Conservation (phyloP, 148 eudicot genomes). For the Polygonum aviculare region DNA sequence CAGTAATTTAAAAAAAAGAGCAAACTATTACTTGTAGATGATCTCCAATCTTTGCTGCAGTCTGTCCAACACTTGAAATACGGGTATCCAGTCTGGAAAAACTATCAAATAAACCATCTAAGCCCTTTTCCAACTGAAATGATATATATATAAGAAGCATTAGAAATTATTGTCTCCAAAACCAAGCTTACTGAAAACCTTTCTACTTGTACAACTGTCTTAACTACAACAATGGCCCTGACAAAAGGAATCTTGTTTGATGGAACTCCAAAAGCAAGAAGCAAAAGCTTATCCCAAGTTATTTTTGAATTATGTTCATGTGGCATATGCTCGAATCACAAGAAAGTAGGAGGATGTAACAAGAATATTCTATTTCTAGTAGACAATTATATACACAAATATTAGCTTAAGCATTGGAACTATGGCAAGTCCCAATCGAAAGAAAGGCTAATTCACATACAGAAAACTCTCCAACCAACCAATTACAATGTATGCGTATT, state of each 20-base stretch:
- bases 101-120: slow-evolving; percentile 94
- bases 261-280: neutral
- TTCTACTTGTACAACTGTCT: neutral
- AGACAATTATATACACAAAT: neutral
- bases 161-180: neutral
- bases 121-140: slow-evolving; percentile 90
- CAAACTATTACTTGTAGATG: slow-evolving; percentile 71
- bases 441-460: neutral
- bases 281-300: neutral
- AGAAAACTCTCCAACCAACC: neutral
- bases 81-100: slow-evolving; percentile 97
- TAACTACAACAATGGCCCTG: neutral
- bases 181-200: neutral
- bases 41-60: slow-evolving; percentile 99
- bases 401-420: neutral
- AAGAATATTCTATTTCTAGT: neutral
- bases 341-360: neutral
- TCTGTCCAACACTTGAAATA: slow-evolving; percentile 97
- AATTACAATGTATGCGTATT: neutral
- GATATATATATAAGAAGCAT: neutral
- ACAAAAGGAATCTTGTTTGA: neutral
- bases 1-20: neutral
- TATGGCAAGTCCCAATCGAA: neutral
- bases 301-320: neutral
- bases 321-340: neutral